Conservation (phyloP, 148 eudicot genomes). For the Fagopyrum tataricum region DNA sequence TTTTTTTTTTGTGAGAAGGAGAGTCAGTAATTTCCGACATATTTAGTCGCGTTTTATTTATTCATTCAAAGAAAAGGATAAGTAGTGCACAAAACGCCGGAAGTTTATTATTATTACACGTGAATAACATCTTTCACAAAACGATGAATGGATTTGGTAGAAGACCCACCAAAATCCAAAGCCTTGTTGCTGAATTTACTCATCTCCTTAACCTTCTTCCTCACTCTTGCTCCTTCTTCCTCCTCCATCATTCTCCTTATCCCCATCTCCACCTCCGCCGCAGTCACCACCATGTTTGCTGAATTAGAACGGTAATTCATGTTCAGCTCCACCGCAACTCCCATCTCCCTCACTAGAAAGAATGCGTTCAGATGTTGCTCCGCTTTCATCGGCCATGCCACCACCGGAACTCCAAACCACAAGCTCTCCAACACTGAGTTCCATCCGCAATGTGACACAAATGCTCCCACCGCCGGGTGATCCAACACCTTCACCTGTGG, state of each 20-base stretch:
- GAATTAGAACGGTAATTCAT: not conserved
- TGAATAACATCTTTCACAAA: not conserved
- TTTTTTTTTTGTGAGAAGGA: too few relatives aligned
- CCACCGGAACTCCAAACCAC: slow-evolving; percentile 22
- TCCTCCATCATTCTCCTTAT: slow-evolving; percentile 8
- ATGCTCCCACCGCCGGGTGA: slow-evolving; percentile 21
- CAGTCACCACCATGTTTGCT: not conserved
- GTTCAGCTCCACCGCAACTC: not conserved
- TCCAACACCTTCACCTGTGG: slow-evolving; percentile 16
- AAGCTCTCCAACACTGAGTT: slow-evolving; percentile 21
- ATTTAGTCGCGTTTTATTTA: too few relatives aligned
- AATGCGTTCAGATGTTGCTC: slow-evolving; percentile 4
- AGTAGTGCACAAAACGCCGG: too few relatives aligned
- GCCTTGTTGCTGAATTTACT: not conserved
- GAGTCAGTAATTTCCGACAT: too few relatives aligned
- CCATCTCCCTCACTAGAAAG: not conserved
- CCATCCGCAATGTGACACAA: slow-evolving; percentile 26
- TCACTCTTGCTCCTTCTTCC: not conserved
- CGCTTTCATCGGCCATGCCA: slow-evolving; percentile 12
- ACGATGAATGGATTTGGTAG: not conserved
- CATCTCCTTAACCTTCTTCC: slow-evolving; percentile 9
- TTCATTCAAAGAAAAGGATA: too few relatives aligned
- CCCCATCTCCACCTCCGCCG: not conserved
- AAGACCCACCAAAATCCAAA: slow-evolving; percentile 4
- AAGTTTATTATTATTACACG: too few relatives aligned